A percentile compares a stretch with the other conserved stretches of the same genome.
These are phyloP conservation scores for Oryza longistaminata DNA, from an alignment of 176 grass and related monocot species.

Conservation along the genomic window DNA sequence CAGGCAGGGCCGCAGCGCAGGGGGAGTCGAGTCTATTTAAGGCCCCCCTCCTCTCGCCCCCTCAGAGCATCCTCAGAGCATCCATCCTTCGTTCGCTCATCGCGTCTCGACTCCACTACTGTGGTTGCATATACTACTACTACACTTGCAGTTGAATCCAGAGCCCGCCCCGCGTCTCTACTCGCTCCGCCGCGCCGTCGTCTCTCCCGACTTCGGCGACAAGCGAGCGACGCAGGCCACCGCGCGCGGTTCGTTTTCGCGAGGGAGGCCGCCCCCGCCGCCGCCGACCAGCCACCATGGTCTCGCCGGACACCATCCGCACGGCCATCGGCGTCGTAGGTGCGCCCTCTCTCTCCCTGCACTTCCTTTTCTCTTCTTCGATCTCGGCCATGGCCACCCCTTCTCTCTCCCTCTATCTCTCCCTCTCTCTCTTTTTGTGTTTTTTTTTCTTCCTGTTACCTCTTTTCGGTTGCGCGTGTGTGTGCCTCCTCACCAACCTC, in stretches of 20 bases:
- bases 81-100: not conserved
- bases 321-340: conserved; percentile 78
- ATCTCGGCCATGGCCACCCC: not conserved
- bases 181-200: too few species aligned
- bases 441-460: not conserved
- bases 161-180: not conserved
- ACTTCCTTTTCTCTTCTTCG: not conserved
- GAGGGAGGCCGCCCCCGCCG: not conserved
- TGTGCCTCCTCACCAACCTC: not conserved
- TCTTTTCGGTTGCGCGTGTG: not conserved
- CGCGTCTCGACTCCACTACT: too few species aligned
- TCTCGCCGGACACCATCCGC: conserved; percentile 64
- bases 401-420: not conserved
- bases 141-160: not conserved
- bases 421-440: too few species aligned
- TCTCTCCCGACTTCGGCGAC: not conserved
- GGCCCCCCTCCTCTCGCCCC: too few species aligned
- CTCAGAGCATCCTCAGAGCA: too few species aligned
- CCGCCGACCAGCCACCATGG: conserved; percentile 36
- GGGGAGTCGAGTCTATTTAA: too few species aligned
- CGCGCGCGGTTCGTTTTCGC: not conserved
- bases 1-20: too few species aligned
- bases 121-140: not conserved
- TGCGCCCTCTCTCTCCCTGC: not conserved
- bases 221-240: too few species aligned